Evolutionary conservation across 345 rosid genomes (phyloP).

Genomic region (Pelargonium nanum): DNA sequence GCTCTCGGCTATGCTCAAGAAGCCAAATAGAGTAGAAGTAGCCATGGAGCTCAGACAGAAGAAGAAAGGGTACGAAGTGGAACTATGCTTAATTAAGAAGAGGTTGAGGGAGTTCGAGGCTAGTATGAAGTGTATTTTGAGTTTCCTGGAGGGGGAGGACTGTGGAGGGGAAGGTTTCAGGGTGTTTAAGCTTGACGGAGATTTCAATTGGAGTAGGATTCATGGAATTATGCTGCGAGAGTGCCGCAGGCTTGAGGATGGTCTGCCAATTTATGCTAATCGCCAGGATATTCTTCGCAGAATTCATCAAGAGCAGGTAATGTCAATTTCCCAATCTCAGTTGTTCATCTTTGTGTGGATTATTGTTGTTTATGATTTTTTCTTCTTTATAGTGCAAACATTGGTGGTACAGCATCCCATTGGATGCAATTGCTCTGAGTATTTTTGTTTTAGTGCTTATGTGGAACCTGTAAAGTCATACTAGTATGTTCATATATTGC

Average conservation of each 20-base stretch:
- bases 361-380: too few relatives aligned
- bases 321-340: neutral
- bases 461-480: neutral
- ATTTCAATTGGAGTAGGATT: slow-evolving; percentile 40
- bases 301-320: slow-evolving; percentile 49
- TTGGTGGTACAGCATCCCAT: too few relatives aligned
- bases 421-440: too few relatives aligned
- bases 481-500: neutral
- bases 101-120: slow-evolving; percentile 44
- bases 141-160: slow-evolving; percentile 25
- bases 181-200: slow-evolving; percentile 29
- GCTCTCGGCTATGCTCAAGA: slow-evolving; percentile 3
- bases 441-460: neutral
- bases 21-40: neutral
- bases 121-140: slow-evolving; percentile 41
- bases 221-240: slow-evolving; percentile 50
- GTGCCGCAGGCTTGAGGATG: slow-evolving; percentile 61
- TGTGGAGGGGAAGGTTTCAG: slow-evolving; percentile 9
- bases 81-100: slow-evolving; percentile 26
- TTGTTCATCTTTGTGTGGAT: neutral
- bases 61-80: slow-evolving; percentile 25
- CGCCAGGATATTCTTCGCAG: slow-evolving; percentile 37
- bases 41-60: slow-evolving; percentile 12
- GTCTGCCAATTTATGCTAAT: slow-evolving; percentile 57
- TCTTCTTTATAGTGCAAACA: too few relatives aligned